Percentiles rank a stretch among this genome's conserved stretches.
phyloP scores from a whole-genome alignment of 129 eudicot genomes.

The Tanacetum coccineum region DNA sequence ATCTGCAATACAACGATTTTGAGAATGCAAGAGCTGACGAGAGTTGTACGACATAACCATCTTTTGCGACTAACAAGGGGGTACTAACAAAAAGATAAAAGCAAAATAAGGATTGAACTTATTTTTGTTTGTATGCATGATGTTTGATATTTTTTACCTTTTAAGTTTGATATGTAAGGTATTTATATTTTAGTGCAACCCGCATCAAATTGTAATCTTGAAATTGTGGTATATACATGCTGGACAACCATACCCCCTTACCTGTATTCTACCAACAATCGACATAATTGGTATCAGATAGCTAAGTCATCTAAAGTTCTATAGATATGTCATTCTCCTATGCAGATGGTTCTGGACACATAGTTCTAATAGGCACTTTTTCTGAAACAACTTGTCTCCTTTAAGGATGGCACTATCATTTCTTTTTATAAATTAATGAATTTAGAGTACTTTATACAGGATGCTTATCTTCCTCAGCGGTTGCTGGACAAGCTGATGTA shows the following conservation, averaged over 20 bases:
- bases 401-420: background rate
- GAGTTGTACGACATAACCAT: background rate
- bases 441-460: constrained; percentile 40
- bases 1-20: background rate
- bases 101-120: background rate
- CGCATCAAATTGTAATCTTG: background rate
- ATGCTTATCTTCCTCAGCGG: constrained; percentile 99
- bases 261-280: background rate
- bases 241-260: constrained; percentile 4
- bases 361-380: constrained; percentile 1
- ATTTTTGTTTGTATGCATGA: background rate
- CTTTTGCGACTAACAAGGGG: constrained; percentile 3
- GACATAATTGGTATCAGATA: background rate
- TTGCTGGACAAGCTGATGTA: constrained; percentile 95
- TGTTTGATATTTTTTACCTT: background rate
- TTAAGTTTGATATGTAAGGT: background rate
- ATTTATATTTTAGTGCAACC: background rate
- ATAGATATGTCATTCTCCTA: background rate
- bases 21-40: constrained; percentile 15
- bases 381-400: background rate
- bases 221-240: background rate
- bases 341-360: background rate
- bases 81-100: constrained; percentile 12
- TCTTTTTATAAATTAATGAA: constrained; percentile 5
- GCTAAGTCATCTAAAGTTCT: background rate